Base-by-base conservation (phyloP, 2,329 filamentous ascomycete genomes). In the Lecanicillium sp. region DNA sequence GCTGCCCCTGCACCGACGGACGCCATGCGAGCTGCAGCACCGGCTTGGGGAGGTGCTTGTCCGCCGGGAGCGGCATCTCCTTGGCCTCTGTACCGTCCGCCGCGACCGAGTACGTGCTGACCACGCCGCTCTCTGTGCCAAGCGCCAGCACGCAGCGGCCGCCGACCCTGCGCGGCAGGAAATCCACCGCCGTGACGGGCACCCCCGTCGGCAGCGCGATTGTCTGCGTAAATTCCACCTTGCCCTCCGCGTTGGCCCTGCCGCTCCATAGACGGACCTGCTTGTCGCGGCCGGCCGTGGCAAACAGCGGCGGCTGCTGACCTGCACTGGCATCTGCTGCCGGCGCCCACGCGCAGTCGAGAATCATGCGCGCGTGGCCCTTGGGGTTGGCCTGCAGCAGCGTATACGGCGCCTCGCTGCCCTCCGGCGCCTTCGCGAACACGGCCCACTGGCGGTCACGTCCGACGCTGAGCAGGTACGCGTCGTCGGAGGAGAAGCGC, bases 231-330 rank as follows among this genome's bases (percentile, higher is more conserved):
- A 85, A 81, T 15, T 64, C 62, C 19, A 60, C 49, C 15, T 58
- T 61, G n/a, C 55, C 56, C 8, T 56, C 62, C 51, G 58, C 66
- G 29, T 56, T 55, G 33, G 56, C 37, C 50, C 63, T 67, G 12
- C 59, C 60, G 1, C 61, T 51, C 87, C 87, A 91, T 36, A 90
- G 60, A 60, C 86, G 87, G 30, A 95, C 83, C 21, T 75, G 77
- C 69, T 94, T 97, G 66, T 98, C 93, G 57, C 93, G 77, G 3
- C 90, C 89, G 1, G 90, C 91, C 0, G 93, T 98, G 11, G 86
- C 86, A 65, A 98, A 98, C 9, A 75, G 61, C 9, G 66, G 59
- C 44, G 35, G 41, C 4, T 6, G 20, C 3, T n/a, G n/a, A n/a
- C n/a, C n/a, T n/a, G n/a, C n/a, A n/a, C n/a, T n/a, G n/a, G n/a